Conservation (phyloP, 108 stramenopile genomes). For the Parietichytrium sp. region DNA sequence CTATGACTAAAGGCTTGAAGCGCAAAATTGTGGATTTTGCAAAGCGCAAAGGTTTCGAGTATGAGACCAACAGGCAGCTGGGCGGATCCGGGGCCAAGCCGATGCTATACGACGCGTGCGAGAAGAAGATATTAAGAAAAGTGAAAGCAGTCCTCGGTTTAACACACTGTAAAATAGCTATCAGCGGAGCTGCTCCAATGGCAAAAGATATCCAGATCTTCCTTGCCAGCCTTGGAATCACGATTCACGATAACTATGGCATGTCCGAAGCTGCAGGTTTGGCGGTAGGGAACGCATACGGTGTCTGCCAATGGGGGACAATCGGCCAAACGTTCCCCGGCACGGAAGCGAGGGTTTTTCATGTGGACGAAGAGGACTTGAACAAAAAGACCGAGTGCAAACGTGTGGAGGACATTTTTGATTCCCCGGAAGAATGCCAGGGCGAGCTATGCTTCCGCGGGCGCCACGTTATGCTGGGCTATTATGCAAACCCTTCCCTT, state of each 20-base stretch:
- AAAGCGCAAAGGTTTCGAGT: conserved; percentile 53
- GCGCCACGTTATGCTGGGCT: conserved; percentile 75
- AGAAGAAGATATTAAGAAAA: conserved; percentile 51
- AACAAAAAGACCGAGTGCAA: neutral
- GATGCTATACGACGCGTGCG: conserved; percentile 43
- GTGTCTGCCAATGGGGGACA: conserved; percentile 40
- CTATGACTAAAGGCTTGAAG: conserved; percentile 58
- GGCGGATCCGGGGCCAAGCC: conserved; percentile 36
- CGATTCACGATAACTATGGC: conserved; percentile 61
- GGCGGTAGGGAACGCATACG: conserved; percentile 60
- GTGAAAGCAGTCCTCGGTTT: conserved; percentile 63
- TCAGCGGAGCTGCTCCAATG: conserved; percentile 66
- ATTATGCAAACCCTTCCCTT: conserved; percentile 61
- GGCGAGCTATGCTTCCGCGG: conserved; percentile 68
- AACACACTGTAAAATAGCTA: conserved; percentile 50
- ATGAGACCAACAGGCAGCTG: conserved; percentile 41
- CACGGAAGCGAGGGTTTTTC: neutral
- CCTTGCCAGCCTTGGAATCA: conserved; percentile 64
- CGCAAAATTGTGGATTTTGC: conserved; percentile 60
- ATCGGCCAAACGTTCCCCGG: conserved; percentile 20
- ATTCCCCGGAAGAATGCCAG: conserved; percentile 29
- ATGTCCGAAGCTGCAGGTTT: conserved; percentile 65
- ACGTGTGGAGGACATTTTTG: conserved; percentile 2
- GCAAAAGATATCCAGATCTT: conserved; percentile 59
- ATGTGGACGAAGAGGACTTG: neutral